Evolutionary conservation across 768 basidiomycete genomes (phyloP), one percentile per base, ranked within the genome.

Genomic region (Leccinum fibrillosum): DNA sequence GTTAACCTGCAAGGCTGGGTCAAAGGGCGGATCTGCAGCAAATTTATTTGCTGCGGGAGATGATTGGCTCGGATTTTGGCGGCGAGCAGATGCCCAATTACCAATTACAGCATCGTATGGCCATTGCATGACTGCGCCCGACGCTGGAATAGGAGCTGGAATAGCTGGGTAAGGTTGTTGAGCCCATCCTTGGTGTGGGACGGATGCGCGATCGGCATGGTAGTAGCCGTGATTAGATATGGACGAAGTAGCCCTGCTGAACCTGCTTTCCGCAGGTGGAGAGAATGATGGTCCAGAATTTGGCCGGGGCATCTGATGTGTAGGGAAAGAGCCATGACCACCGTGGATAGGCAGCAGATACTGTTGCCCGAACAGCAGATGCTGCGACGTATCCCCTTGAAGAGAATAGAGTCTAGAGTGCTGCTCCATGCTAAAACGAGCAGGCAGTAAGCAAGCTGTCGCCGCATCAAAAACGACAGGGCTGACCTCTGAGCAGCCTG

Each of bases 141-240:
- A 39, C 21, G 35, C 13, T 12, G 57, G 17, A 21, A 34, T 19
- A 0, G 53, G 23, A 25, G 57, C n/a, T 3, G 57, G n/a, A 39
- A 57, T 23, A 2, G 54, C 32, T 5, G 39, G 10, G 15, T 57
- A 32, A 21, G 45, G 26, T 5, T 2, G 51, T 23, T 49, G 59
- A 35, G 10, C 23, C 56, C 57, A 54, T 44, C 19, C 64, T 17
- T 53, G 59, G 19, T 49, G 53, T 4, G 47, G 62, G 49, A 44
- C 25, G 19, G 19, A 48, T 15, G 57, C 25, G 15, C 52, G 68
- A 69, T 66, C 54, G 37, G 61, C 23, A 51, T 54, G 60, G 7
- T 48, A 52, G 66, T 65, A 60, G 17, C 59, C 59, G 13, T 70
- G 59, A 34, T 53, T 47, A 35, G 57, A 60, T 53, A 48, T 17